Percentiles rank a stretch among this genome's conserved stretches.
Conservation (phyloP, 768 basidiomycete genomes). For the Lactarius pseudohatsudake region DNA sequence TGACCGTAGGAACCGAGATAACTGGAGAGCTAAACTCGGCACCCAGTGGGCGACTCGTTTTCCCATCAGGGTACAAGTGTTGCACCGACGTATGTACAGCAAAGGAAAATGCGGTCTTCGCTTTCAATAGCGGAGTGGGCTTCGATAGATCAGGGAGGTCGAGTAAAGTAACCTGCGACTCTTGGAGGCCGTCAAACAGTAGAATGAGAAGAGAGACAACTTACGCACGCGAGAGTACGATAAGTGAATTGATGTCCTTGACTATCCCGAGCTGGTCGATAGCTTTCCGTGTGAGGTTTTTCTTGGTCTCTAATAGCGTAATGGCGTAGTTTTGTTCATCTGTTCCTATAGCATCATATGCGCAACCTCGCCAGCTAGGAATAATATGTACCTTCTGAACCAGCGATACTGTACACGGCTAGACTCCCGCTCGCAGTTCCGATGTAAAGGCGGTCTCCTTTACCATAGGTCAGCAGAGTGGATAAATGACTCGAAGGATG, state of each 20-base stretch:
- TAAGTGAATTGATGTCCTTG: constrained; percentile 81
- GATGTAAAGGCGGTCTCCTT: constrained; percentile 59
- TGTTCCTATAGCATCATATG: constrained; percentile 5
- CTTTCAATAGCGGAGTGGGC: constrained; percentile 68
- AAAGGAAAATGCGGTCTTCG: constrained; percentile 83
- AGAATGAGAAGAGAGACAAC: not conserved
- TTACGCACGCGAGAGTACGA: constrained; percentile 74
- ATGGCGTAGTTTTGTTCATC: constrained; percentile 39
- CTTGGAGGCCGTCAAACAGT: constrained; percentile 41
- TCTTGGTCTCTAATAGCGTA: constrained; percentile 63
- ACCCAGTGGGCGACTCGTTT: constrained; percentile 24
- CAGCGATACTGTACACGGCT: constrained; percentile 49
- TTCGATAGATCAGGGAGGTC: constrained; percentile 73
- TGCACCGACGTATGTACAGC: constrained; percentile 65
- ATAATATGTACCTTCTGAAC: constrained; percentile 38
- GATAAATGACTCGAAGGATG: too few species aligned
- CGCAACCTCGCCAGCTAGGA: constrained; percentile 2
- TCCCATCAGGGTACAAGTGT: constrained; percentile 38
- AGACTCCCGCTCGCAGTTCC: constrained; percentile 59
- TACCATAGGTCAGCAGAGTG: constrained; percentile 7
- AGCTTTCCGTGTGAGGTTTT: constrained; percentile 58
- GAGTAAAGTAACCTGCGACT: constrained; percentile 70
- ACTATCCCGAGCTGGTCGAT: constrained; percentile 90
- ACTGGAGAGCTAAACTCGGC: constrained; percentile 30
- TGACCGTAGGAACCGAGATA: constrained; percentile 57